Conservation (phyloP, 176 grass and related monocot species). For the Urochloa ruziziensis region DNA sequence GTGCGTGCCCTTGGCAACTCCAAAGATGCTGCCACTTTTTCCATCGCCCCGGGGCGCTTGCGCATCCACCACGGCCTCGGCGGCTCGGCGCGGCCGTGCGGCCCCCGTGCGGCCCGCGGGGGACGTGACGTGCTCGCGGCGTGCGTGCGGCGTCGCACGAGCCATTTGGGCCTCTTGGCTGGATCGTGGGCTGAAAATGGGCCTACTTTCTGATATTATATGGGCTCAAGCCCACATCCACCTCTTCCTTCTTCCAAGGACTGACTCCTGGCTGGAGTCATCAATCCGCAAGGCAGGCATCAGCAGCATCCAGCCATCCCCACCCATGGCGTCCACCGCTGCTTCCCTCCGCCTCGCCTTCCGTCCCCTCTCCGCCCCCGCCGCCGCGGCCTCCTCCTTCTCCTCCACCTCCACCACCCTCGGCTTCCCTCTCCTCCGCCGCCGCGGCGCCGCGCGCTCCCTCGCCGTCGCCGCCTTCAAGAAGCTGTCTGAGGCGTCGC, state of each 20-base stretch:
- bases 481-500: conserved; percentile 58
- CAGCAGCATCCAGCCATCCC: neutral
- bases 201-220: no score
- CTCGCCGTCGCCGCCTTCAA: conserved; percentile 14
- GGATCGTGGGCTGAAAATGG: no score
- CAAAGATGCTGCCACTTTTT: neutral
- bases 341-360: conserved; percentile 14
- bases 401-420: neutral
- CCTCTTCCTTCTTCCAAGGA: no score
- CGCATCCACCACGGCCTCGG: no score
- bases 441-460: neutral
- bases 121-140: no score
- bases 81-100: no score
- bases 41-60: neutral
- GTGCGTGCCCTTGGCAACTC: neutral
- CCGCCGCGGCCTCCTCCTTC: neutral
- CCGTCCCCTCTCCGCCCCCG: neutral
- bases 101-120: no score
- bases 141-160: no score
- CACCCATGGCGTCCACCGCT: conserved; percentile 26
- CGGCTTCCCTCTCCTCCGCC: neutral
- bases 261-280: no score
- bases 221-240: no score
- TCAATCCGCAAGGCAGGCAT: neutral
- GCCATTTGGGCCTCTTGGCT: no score